Evolutionary conservation across 345 rosid genomes (phyloP), one percentile per base, ranked within the genome.

Genomic region (Melaleuca quinquenervia): DNA sequence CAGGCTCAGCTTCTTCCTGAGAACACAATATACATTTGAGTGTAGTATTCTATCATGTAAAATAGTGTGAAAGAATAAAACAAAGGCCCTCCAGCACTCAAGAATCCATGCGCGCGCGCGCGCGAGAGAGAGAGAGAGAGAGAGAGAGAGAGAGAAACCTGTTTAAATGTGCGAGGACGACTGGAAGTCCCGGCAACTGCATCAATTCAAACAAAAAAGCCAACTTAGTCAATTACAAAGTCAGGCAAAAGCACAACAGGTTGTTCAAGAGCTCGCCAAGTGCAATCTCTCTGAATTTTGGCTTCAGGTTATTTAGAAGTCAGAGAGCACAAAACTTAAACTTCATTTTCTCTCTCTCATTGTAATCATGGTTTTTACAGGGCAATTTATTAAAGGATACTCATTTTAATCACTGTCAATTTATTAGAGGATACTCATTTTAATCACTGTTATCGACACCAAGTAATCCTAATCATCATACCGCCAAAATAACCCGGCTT

Each of bases 131-230:
- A 41, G 36, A 44, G 6, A 2, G 50, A 56, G 70, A 84, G 50
- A 89, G 56, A 75, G 62, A 62, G 29, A 85, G 53, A 83, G 56
- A 82, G 52, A 86, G 26, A 26, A 44, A 95, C 99, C 98, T 86
- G 90, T 87, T 90, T 96, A 90, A 97, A 97, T 29, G 98, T 92
- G 11, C 94, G 93, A 58, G 99, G 98, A 49, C 99, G 97, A 44
- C 90, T 53, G 16, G 98, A 94, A 85, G 96, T 92, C 80, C 99
- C 99, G 41, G 98, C 96, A 93, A 91, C 98, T 97, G 91, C 91
- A 93, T 84, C 83, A 83, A 83, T 75, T 22, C 49, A 44, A 53
- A 82, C 48, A 48, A 83, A 29, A 85, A 52, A 82, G 16, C 29
- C 49, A 85, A 20, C 82, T 62, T 84, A 60, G 82, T 41, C 45